These are phyloP conservation scores for Gymnopus androsaceus DNA, from an alignment of 1,284 basidiomycete genomes.

Conservation along the genomic window DNA sequence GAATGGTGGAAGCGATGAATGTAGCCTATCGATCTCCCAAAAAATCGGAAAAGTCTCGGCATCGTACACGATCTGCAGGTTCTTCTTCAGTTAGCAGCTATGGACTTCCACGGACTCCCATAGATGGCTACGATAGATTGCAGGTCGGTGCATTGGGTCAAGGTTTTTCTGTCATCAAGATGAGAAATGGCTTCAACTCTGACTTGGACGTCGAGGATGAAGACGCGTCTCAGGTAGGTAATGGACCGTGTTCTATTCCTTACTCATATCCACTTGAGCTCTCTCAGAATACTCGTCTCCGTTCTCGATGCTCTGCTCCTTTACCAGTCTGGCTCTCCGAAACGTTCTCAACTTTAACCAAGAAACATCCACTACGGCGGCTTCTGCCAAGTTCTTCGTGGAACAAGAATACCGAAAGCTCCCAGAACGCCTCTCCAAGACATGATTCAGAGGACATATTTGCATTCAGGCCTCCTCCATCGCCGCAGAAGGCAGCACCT, in stretches of 20 bases:
- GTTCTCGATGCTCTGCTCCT: constrained; percentile 1
- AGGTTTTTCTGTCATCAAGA: constrained; percentile 47
- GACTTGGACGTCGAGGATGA: constrained; percentile 11
- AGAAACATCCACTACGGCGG: constrained; percentile 40
- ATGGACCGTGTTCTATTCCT: background rate
- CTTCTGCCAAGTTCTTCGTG: constrained; percentile 29
- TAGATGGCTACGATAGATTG: constrained; percentile 36
- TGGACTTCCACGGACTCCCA: constrained; percentile 43
- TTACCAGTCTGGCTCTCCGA: constrained; percentile 33
- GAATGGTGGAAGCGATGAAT: constrained; percentile 62
- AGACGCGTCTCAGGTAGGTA: constrained; percentile 2
- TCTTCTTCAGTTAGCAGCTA: constrained; percentile 48
- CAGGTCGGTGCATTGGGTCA: constrained; percentile 36
- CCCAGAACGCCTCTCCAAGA: background rate
- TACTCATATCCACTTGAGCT: constrained; percentile 6
- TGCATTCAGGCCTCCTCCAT: constrained; percentile 7
- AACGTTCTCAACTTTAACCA: constrained; percentile 37
- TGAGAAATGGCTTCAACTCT: constrained; percentile 22
- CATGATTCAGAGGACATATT: constrained; percentile 9
- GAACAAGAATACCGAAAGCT: background rate
- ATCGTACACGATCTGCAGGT: constrained; percentile 40
- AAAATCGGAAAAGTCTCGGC: background rate
- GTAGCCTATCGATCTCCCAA: constrained; percentile 33
- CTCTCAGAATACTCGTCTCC: constrained; percentile 3
- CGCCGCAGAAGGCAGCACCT: background rate